A percentile compares a stretch with the other conserved stretches of the same genome.
Evolutionary conservation across 129 eudicot genomes (phyloP).

Genomic region (Tanacetum coccineum): DNA sequence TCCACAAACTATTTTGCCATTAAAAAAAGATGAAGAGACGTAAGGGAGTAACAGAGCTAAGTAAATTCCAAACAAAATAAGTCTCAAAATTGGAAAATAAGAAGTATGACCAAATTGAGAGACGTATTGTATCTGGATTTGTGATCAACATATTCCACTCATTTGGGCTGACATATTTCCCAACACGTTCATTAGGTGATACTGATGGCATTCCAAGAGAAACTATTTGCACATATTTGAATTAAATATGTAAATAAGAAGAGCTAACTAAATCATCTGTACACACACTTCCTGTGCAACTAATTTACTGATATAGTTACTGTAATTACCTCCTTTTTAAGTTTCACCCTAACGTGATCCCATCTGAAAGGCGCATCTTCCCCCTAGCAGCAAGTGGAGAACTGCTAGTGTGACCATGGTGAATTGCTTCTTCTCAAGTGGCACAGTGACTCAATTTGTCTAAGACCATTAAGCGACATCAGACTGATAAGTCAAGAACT

Average conservation of each 20-base stretch:
- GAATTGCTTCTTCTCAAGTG: slow-evolving; percentile 98
- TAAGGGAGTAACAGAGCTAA: neutral
- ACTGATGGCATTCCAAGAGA: slow-evolving; percentile 94
- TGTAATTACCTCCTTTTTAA: slow-evolving; percentile 75
- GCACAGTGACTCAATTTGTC: slow-evolving; percentile 86
- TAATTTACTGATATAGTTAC: neutral
- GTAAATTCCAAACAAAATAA: neutral
- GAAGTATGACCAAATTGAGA: neutral
- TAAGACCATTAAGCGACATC: slow-evolving; percentile 75
- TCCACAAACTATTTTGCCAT: neutral
- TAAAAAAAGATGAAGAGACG: neutral
- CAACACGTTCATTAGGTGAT: slow-evolving; percentile 85
- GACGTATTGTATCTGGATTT: slow-evolving; percentile 78
- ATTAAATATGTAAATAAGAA: neutral
- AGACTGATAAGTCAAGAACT: slow-evolving; percentile 61
- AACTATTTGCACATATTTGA: slow-evolving; percentile 58
- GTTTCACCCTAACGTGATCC: slow-evolving; percentile 98
- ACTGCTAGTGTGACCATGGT: slow-evolving; percentile 84
- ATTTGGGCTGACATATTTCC: slow-evolving; percentile 66
- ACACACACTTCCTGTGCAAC: slow-evolving; percentile 6
- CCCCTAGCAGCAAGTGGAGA: slow-evolving; percentile 96
- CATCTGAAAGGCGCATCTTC: slow-evolving; percentile 98
- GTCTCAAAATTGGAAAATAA: slow-evolving; percentile 9
- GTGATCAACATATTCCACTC: slow-evolving; percentile 84
- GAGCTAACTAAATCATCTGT: neutral